These are phyloP conservation scores for Exophiala phaeomuriformis DNA, from an alignment of 2,329 filamentous ascomycete species.

Conservation along the genomic window DNA sequence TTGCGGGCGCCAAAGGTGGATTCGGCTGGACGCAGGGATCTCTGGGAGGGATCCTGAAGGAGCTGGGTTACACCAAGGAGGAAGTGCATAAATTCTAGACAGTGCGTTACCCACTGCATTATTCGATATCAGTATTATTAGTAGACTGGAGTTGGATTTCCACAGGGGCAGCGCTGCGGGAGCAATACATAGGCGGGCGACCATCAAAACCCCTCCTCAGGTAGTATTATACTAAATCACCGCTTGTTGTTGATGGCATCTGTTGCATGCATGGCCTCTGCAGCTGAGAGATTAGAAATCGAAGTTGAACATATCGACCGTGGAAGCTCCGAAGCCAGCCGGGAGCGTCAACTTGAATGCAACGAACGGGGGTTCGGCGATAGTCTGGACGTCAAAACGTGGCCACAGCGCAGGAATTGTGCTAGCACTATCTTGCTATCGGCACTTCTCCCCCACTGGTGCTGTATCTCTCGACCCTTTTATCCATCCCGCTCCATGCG, in stretches of 20 bases:
- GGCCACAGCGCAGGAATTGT: neutral
- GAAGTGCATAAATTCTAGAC: slow-evolving; percentile 55
- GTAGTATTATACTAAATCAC: too few relatives aligned
- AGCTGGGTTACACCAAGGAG: slow-evolving; percentile 52
- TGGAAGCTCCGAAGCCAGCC: too few relatives aligned
- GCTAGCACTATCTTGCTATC: neutral
- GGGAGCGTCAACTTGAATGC: too few relatives aligned
- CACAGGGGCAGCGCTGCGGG: neutral
- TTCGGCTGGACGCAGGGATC: slow-evolving; percentile 32
- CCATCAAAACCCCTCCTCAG: too few relatives aligned
- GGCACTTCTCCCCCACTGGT: too few relatives aligned
- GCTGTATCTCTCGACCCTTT: neutral
- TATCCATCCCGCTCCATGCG: neutral
- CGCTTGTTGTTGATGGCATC: too few relatives aligned
- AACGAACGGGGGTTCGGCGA: neutral
- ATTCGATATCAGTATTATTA: slow-evolving; percentile 19
- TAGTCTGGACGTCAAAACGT: neutral
- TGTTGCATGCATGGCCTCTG: too few relatives aligned
- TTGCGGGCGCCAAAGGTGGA: slow-evolving; percentile 42
- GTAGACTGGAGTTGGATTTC: neutral
- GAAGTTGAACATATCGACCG: too few relatives aligned
- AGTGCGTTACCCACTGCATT: neutral
- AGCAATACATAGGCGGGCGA: too few relatives aligned
- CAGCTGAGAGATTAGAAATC: too few relatives aligned
- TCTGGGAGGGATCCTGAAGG: slow-evolving; percentile 46